Conservation (phyloP, 2,329 filamentous ascomycete genomes). For the Phialocephala subalpina region DNA sequence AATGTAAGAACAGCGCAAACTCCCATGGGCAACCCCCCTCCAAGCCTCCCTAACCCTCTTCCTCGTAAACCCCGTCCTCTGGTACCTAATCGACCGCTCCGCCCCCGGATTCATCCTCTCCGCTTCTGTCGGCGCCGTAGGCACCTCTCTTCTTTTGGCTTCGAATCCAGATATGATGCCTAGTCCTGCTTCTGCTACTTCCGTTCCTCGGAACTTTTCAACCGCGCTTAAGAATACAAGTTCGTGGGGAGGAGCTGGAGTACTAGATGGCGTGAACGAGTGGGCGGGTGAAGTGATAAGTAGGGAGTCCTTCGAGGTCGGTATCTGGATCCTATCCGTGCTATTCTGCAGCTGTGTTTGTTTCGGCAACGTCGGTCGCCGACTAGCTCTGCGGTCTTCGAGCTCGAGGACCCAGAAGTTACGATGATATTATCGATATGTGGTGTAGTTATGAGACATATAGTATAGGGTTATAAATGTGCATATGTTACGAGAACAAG, state of each 20-base stretch:
- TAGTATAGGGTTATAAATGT: too few relatives aligned
- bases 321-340: slow-evolving; percentile 91
- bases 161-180: slow-evolving; percentile 83
- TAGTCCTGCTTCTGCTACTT: slow-evolving; percentile 56
- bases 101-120: slow-evolving; percentile 85
- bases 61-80: slow-evolving; percentile 90
- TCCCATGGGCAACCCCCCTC: slow-evolving; percentile 94
- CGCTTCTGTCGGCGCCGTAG: slow-evolving; percentile 73
- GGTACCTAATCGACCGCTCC: slow-evolving; percentile 95
- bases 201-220: slow-evolving; percentile 30
- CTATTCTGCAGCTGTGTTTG: slow-evolving; percentile 95
- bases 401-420: neutral
- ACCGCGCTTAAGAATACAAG: slow-evolving; percentile 12
- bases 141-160: slow-evolving; percentile 77
- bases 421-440: too few relatives aligned
- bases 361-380: slow-evolving; percentile 93
- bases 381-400: slow-evolving; percentile 60
- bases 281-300: slow-evolving; percentile 59
- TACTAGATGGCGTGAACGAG: slow-evolving; percentile 18
- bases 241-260: neutral
- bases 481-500: too few relatives aligned
- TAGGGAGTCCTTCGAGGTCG: slow-evolving; percentile 72
- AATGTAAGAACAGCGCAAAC: slow-evolving; percentile 69
- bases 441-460: too few relatives aligned
- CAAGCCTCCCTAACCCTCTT: slow-evolving; percentile 90